Conservation (phyloP, 345 rosid genomes). For the Cochlearia excelsa region DNA sequence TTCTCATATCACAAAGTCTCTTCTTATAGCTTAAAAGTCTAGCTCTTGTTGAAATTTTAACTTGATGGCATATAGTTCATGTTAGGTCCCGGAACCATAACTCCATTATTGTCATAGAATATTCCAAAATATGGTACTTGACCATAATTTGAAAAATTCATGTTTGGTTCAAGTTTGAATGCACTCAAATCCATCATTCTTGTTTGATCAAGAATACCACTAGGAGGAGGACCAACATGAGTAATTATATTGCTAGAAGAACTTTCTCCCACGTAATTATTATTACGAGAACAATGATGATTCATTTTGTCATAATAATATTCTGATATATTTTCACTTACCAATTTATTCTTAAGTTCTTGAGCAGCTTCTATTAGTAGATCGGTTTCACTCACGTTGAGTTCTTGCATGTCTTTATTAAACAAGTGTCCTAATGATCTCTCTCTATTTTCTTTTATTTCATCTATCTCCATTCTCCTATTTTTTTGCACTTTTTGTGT, state of each 20-base stretch:
- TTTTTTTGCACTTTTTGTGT: conserved; percentile 41
- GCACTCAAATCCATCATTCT: neutral
- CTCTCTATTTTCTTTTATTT: conserved; percentile 21
- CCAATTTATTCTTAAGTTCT: conserved; percentile 38
- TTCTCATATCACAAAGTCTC: neutral
- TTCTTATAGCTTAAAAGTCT: conserved; percentile 12
- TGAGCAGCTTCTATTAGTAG: conserved; percentile 32
- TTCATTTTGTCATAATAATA: neutral
- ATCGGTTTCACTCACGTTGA: conserved; percentile 34
- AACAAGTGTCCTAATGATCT: conserved; percentile 38
- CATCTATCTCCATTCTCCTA: conserved; percentile 34
- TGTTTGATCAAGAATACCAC: conserved; percentile 5
- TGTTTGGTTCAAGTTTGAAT: neutral
- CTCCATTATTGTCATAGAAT: neutral
- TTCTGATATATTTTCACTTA: conserved; percentile 21
- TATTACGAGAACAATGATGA: neutral
- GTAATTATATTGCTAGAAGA: neutral
- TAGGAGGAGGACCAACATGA: conserved; percentile 1
- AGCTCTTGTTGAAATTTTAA: conserved; percentile 18
- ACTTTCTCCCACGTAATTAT: neutral
- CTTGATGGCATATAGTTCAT: neutral
- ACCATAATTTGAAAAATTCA: neutral
- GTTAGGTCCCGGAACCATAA: neutral
- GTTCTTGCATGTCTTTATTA: conserved; percentile 45
- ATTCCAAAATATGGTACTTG: conserved; percentile 1